Base-by-base conservation (phyloP, 2,329 filamentous ascomycete genomes). In the Ophiosphaerella korrae region DNA sequence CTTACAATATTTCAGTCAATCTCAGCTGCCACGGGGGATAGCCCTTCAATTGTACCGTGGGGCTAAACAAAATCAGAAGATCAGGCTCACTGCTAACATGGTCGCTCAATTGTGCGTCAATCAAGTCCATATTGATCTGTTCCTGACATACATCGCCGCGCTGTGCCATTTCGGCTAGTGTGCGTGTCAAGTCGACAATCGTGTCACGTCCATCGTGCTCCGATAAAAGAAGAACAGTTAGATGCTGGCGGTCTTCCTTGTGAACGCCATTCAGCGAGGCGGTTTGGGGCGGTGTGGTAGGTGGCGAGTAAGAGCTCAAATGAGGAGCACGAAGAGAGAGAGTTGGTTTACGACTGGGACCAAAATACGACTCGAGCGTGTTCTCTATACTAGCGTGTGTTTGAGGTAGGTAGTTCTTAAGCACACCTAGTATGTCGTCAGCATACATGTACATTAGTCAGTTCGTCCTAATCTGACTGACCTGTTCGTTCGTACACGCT, bases 1-100 rank as follows among this genome's bases (percentile, higher is more conserved):
- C 83, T 71, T 78, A 84, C 70, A 92, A 97, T 50, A 99, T 97
- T 79, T 99, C 94, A 0, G 92, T 97, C 68, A 99, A 78, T 37
- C 94, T 84, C 55, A 97, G 84, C 75, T 97, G 94, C 94, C 94
- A 99, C 1, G 94, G 94, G 8, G 94, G 94, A 71, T 97, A 99
- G 8, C 94, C 92, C 46, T 91, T 87, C 38, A 99, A 77, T 70
- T 92, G 87, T 46, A 97, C 85, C 42, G 86, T 85, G 3, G 92
- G 90, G 1, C 88, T 86, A 72, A 99, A 99, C 7, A 96, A 78
- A 47, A 99, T 84, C 51, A 99, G 78, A 12, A 99, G 79, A 71
- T 97, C 92, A 2, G 94, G 94, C 75, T 99, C 93, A 8, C 84
- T 82, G 82, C 95, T 94, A 53, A 96, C 86, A 44, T 82, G 83